These are phyloP conservation scores for Crithidia sp. DNA, from an alignment of 208 protist genomes.

Conservation along the genomic window DNA sequence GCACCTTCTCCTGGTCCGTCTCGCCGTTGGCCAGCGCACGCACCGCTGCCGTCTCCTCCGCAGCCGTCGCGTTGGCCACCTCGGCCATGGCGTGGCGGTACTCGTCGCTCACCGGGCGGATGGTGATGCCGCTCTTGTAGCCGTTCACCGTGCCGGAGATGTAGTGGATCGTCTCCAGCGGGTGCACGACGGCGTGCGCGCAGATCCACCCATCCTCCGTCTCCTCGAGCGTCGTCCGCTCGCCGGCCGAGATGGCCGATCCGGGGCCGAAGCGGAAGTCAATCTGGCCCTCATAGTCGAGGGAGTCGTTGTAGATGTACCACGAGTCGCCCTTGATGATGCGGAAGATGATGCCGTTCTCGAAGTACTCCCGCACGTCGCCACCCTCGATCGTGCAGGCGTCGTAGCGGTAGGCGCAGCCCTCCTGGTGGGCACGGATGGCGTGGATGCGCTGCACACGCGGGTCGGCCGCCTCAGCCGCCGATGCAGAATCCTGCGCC, in stretches of 20 bases:
- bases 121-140: constrained; percentile 41
- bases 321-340: constrained; percentile 56
- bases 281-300: constrained; percentile 73
- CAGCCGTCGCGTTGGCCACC: constrained; percentile 17
- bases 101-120: constrained; percentile 37
- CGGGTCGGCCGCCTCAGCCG: not conserved
- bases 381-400: constrained; percentile 40
- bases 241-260: constrained; percentile 33
- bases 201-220: constrained; percentile 42
- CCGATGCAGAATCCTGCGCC: not conserved
- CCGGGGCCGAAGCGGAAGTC: constrained; percentile 60
- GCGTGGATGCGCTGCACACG: constrained; percentile 6
- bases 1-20: constrained; percentile 47
- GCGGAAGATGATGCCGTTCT: constrained; percentile 57
- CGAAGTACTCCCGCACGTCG: constrained; percentile 49
- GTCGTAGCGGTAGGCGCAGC: constrained; percentile 20
- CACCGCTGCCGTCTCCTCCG: constrained; percentile 38
- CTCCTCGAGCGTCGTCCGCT: constrained; percentile 30
- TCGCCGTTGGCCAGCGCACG: constrained; percentile 31
- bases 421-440: constrained; percentile 2
- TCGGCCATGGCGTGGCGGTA: constrained; percentile 26
- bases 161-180: constrained; percentile 56
- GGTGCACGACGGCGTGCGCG: constrained; percentile 50
- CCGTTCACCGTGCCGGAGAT: constrained; percentile 42
- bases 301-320: constrained; percentile 80